Evolutionary conservation across 306 rosid genomes (phyloP), one percentile per base, ranked within the genome.

Genomic region (Corylus heterophylla): DNA sequence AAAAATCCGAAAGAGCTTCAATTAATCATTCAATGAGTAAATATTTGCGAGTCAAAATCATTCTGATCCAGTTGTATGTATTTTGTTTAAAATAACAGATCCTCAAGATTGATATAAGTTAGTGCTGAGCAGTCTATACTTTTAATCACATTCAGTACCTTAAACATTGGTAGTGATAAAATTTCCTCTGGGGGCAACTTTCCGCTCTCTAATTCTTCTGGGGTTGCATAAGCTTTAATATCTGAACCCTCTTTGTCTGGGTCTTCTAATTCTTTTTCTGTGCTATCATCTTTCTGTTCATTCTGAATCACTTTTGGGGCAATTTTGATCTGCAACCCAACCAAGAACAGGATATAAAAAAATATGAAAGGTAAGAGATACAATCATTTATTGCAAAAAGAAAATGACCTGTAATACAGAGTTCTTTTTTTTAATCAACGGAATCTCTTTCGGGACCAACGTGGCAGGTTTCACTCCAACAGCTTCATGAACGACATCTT

Each of bases 141-240:
- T 68, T 18, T 68, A 68, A 68, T 42, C 18, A 35, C 48, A 63
- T 79, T 64, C 50, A 74, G 82, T 87, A 94, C 98, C 97, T 92
- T 95, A 82, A 92, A 95, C 95, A 87, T 93, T 58, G 98, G 98
- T 79, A 95, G 97, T 7, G 98, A 92, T 83, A 95, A 87, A 74
- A 92, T 84, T 75, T 91, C 97, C 90, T 92, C 96, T 10, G 92
- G 97, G 76, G 93, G 96, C 79, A 91, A 85, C 84, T 92, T 95
- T 69, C 95, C 93, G 20, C 76, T 80, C 78, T 92, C 91, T 80
- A 95, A 55, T 82, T 95, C 98, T 70, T 91, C 93, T 35, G 75
- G 87, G 82, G 92, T 84, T 27, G 92, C 90, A 78, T 85, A 89
- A 62, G 87, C 77, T 78, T 87, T 87, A 44, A 81, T 82, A 82